Evolutionary conservation across 23 red algal species (phyloP).

Genomic region (Cyanidiococcus yangmingshanensis): DNA sequence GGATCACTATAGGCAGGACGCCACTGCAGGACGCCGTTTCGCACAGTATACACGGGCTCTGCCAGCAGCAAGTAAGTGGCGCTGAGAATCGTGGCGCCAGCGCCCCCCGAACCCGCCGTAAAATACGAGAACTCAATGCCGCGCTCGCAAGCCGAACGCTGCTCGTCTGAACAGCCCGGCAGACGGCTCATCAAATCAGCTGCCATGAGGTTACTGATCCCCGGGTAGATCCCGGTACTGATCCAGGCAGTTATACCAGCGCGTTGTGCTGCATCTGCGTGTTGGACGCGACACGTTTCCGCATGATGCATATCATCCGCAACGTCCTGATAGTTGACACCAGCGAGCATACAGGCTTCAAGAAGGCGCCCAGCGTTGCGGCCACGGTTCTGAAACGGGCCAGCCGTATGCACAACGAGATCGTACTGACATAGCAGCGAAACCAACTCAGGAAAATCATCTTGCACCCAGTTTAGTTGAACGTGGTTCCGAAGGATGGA

Average conservation of each 20-base stretch:
- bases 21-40: not conserved
- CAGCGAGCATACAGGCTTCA: slow-evolving; percentile 34
- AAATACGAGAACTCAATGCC: slow-evolving; percentile 21
- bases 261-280: slow-evolving; percentile 4
- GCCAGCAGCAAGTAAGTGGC: slow-evolving; percentile 46
- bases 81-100: slow-evolving; percentile 57
- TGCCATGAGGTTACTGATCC: slow-evolving; percentile 66
- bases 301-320: slow-evolving; percentile 59
- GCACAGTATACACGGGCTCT: slow-evolving; percentile 22
- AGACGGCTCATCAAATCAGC: slow-evolving; percentile 14
- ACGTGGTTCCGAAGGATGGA: not conserved
- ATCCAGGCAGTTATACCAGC: slow-evolving; percentile 34
- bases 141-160: not conserved
- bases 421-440: slow-evolving; percentile 15
- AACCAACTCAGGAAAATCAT: not conserved
- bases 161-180: not conserved
- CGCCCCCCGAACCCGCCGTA: slow-evolving; percentile 54
- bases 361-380: slow-evolving; percentile 28
- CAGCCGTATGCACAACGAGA: slow-evolving; percentile 59
- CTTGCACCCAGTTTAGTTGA: not conserved
- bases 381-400: slow-evolving; percentile 55
- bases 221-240: slow-evolving; percentile 68
- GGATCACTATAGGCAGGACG: slow-evolving; percentile 1
- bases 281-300: not conserved
- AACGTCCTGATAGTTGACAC: slow-evolving; percentile 52